These are phyloP conservation scores for Dentipellis fragilis DNA, from an alignment of 768 basidiomycete species.

Conservation along the genomic window DNA sequence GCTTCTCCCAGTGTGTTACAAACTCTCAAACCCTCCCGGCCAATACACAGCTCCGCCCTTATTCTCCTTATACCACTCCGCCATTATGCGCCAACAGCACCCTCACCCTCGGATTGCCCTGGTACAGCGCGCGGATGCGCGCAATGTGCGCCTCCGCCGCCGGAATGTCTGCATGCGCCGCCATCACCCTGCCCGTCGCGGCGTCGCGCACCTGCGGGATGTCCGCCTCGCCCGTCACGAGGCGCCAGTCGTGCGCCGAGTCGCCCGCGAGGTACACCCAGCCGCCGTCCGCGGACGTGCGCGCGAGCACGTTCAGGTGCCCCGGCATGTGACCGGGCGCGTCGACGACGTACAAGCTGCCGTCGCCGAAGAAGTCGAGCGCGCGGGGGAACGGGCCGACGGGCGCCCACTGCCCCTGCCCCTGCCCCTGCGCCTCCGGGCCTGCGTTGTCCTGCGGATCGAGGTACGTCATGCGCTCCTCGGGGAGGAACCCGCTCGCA, in stretches of 20 bases:
- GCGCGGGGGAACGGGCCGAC: conserved; percentile 11
- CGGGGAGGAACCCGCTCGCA: background rate
- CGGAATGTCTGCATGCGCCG: conserved; percentile 2
- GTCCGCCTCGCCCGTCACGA: conserved; percentile 6
- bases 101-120: background rate
- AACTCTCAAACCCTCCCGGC: background rate
- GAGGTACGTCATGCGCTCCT: conserved; percentile 6
- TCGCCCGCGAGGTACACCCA: conserved; percentile 13
- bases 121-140: background rate
- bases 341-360: conserved; percentile 12
- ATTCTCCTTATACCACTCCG: conserved; percentile 1
- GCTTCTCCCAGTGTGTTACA: background rate
- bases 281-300: conserved; percentile 6
- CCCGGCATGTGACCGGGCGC: conserved; percentile 13
- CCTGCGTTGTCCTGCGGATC: background rate
- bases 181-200: background rate
- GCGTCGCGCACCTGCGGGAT: background rate
- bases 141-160: conserved; percentile 3
- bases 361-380: conserved; percentile 12
- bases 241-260: conserved; percentile 9
- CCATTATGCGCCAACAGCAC: conserved; percentile 6
- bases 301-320: conserved; percentile 13
- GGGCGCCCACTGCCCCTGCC: background rate
- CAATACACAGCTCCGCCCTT: background rate
- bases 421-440: too few species aligned